Conservation (phyloP, 2,329 filamentous ascomycete species). For the Ophiostoma montium region DNA sequence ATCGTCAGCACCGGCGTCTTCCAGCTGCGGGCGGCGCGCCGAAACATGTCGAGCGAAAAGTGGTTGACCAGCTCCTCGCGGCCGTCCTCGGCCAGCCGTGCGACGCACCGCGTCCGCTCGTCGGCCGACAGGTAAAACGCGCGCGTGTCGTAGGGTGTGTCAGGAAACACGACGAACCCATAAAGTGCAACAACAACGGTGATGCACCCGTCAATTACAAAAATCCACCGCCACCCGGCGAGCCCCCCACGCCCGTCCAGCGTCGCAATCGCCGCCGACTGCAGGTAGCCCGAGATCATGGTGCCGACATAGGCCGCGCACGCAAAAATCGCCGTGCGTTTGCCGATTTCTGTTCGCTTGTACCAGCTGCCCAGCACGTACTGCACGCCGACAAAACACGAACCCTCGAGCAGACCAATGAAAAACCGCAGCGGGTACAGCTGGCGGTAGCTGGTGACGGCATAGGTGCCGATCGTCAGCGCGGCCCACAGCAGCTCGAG, state of each 20-base stretch:
- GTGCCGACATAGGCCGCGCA: slow-evolving; percentile 38
- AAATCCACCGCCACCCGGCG: slow-evolving; percentile 40
- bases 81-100: slow-evolving; percentile 18
- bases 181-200: slow-evolving; percentile 36
- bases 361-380: slow-evolving; percentile 41
- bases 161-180: slow-evolving; percentile 34
- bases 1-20: slow-evolving; percentile 18
- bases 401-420: slow-evolving; percentile 38
- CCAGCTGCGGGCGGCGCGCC: slow-evolving; percentile 14
- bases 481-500: slow-evolving; percentile 13
- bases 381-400: slow-evolving; percentile 38
- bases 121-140: slow-evolving; percentile 23
- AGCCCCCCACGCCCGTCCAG: slow-evolving; percentile 30
- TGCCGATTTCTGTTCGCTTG: slow-evolving; percentile 43
- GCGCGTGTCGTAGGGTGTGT: slow-evolving; percentile 25
- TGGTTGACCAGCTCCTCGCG: slow-evolving; percentile 13
- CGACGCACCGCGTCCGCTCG: slow-evolving; percentile 26
- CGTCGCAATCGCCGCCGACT: slow-evolving; percentile 26
- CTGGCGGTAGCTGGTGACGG: slow-evolving; percentile 10
- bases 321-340: slow-evolving; percentile 48
- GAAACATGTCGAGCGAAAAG: slow-evolving; percentile 16
- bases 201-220: slow-evolving; percentile 33
- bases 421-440: slow-evolving; percentile 38
- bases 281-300: slow-evolving; percentile 20
- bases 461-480: slow-evolving; percentile 12